Evolutionary conservation across 2,329 filamentous ascomycete species (phyloP).

Genomic region (Clarireedia hainanense): DNA sequence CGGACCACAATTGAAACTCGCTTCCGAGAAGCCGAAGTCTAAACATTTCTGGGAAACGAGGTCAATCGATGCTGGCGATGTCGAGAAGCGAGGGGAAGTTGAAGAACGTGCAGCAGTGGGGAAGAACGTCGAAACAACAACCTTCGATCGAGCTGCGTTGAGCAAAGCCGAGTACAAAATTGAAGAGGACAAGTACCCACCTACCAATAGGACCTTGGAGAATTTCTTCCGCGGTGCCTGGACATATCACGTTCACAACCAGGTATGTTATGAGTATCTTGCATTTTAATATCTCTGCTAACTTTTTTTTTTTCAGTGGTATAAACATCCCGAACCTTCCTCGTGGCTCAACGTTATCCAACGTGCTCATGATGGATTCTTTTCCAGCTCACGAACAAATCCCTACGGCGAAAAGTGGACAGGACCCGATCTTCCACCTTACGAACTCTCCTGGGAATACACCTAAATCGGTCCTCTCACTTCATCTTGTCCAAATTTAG

Average conservation of each 20-base stretch:
- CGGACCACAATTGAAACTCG: conserved; percentile 33
- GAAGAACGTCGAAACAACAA: conserved; percentile 4
- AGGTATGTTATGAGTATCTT: conserved; percentile 33
- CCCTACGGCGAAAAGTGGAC: conserved; percentile 46
- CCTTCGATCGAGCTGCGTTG: conserved; percentile 21
- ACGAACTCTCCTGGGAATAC: no score
- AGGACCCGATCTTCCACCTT: no score
- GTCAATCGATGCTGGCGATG: conserved; percentile 11
- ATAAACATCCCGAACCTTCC: conserved; percentile 46
- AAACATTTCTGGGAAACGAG: conserved; percentile 24
- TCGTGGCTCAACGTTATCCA: conserved; percentile 47
- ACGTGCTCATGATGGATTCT: conserved; percentile 46
- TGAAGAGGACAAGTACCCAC: conserved; percentile 43
- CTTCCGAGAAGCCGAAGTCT: conserved; percentile 12
- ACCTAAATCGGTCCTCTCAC: no score
- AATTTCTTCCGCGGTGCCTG: conserved; percentile 49
- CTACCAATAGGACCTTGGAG: conserved; percentile 47
- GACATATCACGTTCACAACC: conserved; percentile 51
- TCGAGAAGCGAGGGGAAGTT: conserved; percentile 14
- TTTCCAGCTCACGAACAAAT: conserved; percentile 40
- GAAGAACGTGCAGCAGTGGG: conserved; percentile 4
- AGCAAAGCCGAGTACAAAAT: conserved; percentile 37
- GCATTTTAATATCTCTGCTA: conserved; percentile 2
- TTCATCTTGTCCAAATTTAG: no score
- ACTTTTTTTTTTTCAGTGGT: conserved; percentile 34